Evolutionary conservation across 1,284 basidiomycete genomes (phyloP).

Genomic region (Hemileia vastatrix): DNA sequence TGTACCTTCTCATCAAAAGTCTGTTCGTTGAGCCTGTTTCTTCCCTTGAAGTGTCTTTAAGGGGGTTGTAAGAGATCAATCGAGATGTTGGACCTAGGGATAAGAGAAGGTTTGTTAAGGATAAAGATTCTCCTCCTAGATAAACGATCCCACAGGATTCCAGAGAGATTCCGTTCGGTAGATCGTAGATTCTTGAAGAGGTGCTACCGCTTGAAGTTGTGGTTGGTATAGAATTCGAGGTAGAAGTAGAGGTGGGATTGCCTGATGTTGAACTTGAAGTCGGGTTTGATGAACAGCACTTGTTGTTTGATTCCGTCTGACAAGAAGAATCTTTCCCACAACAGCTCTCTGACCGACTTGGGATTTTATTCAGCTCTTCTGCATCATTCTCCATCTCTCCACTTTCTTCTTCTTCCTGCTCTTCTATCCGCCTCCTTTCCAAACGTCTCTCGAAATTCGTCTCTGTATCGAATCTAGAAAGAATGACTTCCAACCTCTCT

Average conservation of each 20-base stretch:
- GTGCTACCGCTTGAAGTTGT: too few species aligned
- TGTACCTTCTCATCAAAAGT: slow-evolving; percentile 84
- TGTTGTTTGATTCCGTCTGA: too few species aligned
- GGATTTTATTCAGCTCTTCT: too few species aligned
- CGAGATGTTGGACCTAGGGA: too few species aligned
- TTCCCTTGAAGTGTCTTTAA: too few species aligned
- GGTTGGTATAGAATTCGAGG: background rate
- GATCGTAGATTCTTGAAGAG: too few species aligned
- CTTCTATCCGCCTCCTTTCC: background rate
- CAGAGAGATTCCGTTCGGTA: slow-evolving; percentile 38
- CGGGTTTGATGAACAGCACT: background rate
- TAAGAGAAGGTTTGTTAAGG: slow-evolving; percentile 73
- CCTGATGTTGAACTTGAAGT: background rate
- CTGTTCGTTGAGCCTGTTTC: too few species aligned
- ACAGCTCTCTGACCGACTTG: too few species aligned
- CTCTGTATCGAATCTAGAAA: background rate
- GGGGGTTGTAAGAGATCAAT: slow-evolving; percentile 71
- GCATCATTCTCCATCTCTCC: background rate
- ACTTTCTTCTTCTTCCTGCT: background rate
- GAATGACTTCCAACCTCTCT: background rate
- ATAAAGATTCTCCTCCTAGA: slow-evolving; percentile 70
- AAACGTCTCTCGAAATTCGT: background rate
- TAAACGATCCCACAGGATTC: slow-evolving; percentile 57
- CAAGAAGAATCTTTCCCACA: too few species aligned
- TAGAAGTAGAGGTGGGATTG: background rate